Evolutionary conservation across 306 rosid genomes (phyloP), one percentile per base, ranked within the genome.

Genomic region (Corylus avellana): DNA sequence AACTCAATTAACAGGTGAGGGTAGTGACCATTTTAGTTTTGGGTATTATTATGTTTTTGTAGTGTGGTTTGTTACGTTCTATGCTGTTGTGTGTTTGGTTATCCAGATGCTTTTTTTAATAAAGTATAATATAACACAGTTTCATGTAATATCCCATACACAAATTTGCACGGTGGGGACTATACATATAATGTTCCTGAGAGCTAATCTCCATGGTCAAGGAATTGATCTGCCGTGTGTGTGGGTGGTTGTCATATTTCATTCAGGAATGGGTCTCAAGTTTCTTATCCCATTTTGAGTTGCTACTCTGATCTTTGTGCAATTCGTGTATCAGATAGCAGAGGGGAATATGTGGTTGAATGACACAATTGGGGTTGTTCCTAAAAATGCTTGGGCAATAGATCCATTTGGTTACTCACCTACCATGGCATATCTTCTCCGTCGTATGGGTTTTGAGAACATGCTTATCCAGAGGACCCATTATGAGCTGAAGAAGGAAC

Each of bases 371-470:
- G 99, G 99, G 9, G 83, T 90, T 70, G 82, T 93, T 89, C 99
- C 99, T 2, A 95, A 91, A 86, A 95, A 95, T 88, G 89, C 97
- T 74, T 95, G 99, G 99, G 96, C 99, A 50, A 95, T 95, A 72
- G 99, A 95, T 90, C 99, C 99, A 76, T 95, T 95, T 85, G 99
- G 99, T 76, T 95, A 95, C 86, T 95, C 99, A 7, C 89, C 99
- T 70, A 95, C 99, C 73, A 95, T 95, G 99, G 97, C 99, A 50
- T 95, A 95, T 87, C 94, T 95, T 83, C 92, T 95, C 29, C 98
- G 99, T 20, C 94, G 99, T n/a, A 95, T 95, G 99, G 99, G 99
- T 76, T 95, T 95, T 20, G 97, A 93, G 72, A 95, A 95, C 87
- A 95, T 95, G 98, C 98, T 95, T 88, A 95, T 95, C 82, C 99